Base-by-base conservation (phyloP, 257 asterid genomes). In the Plectranthus barbatus region DNA sequence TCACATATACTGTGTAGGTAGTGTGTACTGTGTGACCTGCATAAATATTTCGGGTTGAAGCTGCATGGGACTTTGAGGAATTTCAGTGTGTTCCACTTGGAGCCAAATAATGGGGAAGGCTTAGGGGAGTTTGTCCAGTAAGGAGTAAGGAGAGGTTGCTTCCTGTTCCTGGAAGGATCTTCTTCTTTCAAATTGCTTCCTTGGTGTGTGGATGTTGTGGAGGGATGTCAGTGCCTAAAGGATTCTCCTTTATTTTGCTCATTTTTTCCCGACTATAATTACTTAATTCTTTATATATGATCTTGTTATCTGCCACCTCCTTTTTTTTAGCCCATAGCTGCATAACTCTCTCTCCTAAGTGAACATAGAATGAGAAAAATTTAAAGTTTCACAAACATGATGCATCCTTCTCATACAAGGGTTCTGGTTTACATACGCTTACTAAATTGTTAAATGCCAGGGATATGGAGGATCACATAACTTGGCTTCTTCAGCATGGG, bases 401-500 rank as follows among this genome's bases (percentile, higher is more conserved):
- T 75, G 56, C 49, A 45, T 69, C 34, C 19, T 56, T 61, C 54
- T 49, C 62, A 41, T 56, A 18, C 57, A 45, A 37, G 46, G 49
- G 63, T 42, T 57, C 63, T 67, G 46, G 41, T 36, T 59, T 51
- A 50, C 46, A 18, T 34, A 54, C 69, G 55, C 56, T 58, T 70
- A 61, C 53, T 72, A 20, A 18, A 62, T 49, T 37, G 44, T 72
- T 70, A 69, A 39, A 70, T 73, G 69, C 65, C 69, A 93, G 99
- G 97, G 99, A 93, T 80, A 57, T 93, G 68, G 99, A 93, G 81
- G 99, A 90, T 79, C 99, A 93, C 83, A 90, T 93, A 65, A 57
- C 95, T 60, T 93, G 99, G 97, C 99, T 93, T 77, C 94, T 93
- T 68, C 89, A 90, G 79, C 99, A 87, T 72, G 96, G 95, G 53